Percentiles rank a stretch among this genome's conserved stretches.
Evolutionary conservation across 148 eudicot species (phyloP).

Genomic region (Camellia sinensis): DNA sequence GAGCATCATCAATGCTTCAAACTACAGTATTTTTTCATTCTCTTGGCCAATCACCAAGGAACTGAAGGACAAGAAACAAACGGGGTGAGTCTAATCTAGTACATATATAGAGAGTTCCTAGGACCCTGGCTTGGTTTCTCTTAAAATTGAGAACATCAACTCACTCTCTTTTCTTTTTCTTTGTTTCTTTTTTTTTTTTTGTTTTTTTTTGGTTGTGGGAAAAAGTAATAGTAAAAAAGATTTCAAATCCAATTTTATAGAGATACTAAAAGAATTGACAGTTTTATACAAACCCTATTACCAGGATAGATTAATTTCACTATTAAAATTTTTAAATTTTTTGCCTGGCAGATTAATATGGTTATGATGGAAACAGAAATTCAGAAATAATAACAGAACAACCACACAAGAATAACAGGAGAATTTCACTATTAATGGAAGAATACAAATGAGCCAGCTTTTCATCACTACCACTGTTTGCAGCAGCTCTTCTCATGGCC

Average conservation of each 20-base stretch:
- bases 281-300: background rate
- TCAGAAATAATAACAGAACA: too few relatives aligned
- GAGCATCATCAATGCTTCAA: constrained; percentile 13
- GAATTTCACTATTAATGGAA: too few relatives aligned
- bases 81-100: background rate
- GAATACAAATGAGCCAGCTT: too few relatives aligned
- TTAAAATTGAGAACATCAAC: too few relatives aligned
- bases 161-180: too few relatives aligned
- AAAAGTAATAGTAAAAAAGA: background rate
- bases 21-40: background rate
- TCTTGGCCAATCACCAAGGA: background rate
- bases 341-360: too few relatives aligned
- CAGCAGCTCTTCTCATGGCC: too few relatives aligned
- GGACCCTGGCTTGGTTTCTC: background rate
- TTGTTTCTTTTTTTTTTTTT: background rate
- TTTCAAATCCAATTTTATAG: background rate
- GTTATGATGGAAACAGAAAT: too few relatives aligned
- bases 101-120: background rate
- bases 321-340: too few relatives aligned
- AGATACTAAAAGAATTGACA: background rate
- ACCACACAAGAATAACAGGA: too few relatives aligned
- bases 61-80: constrained; percentile 7
- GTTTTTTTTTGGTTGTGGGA: background rate
- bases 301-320: background rate
- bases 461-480: too few relatives aligned